phyloP scores from a whole-genome alignment of 2,329 filamentous ascomycete species.

The Aspergillus luchuensis region DNA sequence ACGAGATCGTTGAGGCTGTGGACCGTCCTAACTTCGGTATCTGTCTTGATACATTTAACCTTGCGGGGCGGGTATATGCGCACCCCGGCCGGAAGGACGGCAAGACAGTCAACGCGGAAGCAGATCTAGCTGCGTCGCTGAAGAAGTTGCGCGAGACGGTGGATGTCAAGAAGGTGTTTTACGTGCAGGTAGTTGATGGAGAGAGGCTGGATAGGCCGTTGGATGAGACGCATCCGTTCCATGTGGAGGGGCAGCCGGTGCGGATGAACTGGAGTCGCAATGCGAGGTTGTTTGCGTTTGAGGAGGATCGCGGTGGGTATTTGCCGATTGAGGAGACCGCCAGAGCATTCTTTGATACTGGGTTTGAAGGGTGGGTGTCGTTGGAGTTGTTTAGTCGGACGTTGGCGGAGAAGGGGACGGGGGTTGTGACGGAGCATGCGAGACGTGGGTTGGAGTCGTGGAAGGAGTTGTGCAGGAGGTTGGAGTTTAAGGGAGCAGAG shows the following conservation, averaged over 20 bases:
- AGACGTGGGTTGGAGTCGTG: conserved; percentile 54
- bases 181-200: conserved; percentile 75
- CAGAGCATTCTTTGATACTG: conserved; percentile 61
- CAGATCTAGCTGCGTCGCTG: conserved; percentile 58
- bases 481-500: conserved; percentile 12
- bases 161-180: conserved; percentile 68
- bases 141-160: conserved; percentile 56
- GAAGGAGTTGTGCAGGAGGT: conserved; percentile 47
- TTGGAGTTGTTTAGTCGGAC: conserved; percentile 69
- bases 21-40: conserved; percentile 72
- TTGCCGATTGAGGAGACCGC: conserved; percentile 66
- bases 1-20: conserved; percentile 67
- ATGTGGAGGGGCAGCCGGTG: conserved; percentile 59
- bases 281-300: conserved; percentile 69
- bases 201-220: conserved; percentile 64
- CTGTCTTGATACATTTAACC: conserved; percentile 78
- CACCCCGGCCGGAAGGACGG: conserved; percentile 62
- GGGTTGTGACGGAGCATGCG: conserved; percentile 59
- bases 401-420: conserved; percentile 56
- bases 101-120: conserved; percentile 57
- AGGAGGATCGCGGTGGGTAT: conserved; percentile 64
- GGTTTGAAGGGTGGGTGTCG: conserved; percentile 70
- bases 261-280: conserved; percentile 81
- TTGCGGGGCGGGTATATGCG: conserved; percentile 69
- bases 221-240: conserved; percentile 58